Evolutionary conservation across 768 basidiomycete genomes (phyloP).

Genomic region (Panellus pusillus): DNA sequence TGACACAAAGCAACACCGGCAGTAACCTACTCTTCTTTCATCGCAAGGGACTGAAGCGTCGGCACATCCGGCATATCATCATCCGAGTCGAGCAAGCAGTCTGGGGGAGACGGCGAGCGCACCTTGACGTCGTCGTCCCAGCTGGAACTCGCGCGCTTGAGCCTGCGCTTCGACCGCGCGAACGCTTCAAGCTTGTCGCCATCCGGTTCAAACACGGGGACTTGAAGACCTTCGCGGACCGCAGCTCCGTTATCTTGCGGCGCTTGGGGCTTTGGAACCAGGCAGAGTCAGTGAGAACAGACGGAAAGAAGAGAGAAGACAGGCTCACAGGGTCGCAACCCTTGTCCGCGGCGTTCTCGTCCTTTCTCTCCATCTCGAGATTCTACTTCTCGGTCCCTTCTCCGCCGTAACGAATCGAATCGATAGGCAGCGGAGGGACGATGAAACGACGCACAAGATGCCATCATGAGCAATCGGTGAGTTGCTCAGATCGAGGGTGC

Average conservation of each 20-base stretch:
- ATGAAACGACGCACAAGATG: slow-evolving; percentile 48
- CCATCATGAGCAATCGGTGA: slow-evolving; percentile 56
- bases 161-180: slow-evolving; percentile 35
- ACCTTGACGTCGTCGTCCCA: slow-evolving; percentile 24
- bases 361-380: slow-evolving; percentile 51
- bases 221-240: slow-evolving; percentile 53
- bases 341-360: slow-evolving; percentile 55
- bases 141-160: slow-evolving; percentile 22
- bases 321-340: slow-evolving; percentile 56
- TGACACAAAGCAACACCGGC: slow-evolving; percentile 1
- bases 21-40: slow-evolving; percentile 33
- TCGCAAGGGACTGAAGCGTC: slow-evolving; percentile 35
- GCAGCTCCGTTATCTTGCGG: slow-evolving; percentile 60
- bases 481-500: slow-evolving; percentile 51
- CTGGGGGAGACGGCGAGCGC: slow-evolving; percentile 27
- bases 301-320: not conserved
- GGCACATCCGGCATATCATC: slow-evolving; percentile 50
- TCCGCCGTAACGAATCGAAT: slow-evolving; percentile 37
- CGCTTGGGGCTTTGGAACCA: slow-evolving; percentile 59
- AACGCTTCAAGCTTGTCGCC: slow-evolving; percentile 53
- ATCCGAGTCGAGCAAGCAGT: slow-evolving; percentile 42
- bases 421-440: not conserved
- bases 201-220: slow-evolving; percentile 69
- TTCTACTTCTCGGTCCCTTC: slow-evolving; percentile 58
- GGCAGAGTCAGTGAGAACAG: not conserved